These are phyloP conservation scores for Medicago lupulina DNA, from an alignment of 306 rosid genomes.

Conservation along the genomic window DNA sequence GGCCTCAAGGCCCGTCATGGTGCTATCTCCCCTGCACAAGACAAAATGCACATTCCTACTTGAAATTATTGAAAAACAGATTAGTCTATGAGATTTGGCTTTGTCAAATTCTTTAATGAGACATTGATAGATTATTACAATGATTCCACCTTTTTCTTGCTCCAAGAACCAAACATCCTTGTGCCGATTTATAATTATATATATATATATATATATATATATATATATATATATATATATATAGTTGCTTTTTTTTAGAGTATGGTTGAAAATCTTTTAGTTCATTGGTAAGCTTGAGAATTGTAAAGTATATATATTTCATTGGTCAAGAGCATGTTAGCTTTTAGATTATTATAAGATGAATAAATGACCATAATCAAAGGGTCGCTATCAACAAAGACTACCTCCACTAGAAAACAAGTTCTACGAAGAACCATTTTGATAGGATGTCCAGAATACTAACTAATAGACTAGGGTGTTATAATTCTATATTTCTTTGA, in stretches of 20 bases:
- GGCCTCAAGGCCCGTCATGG: slow-evolving; percentile 41
- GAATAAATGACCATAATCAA: not conserved
- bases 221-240: not conserved
- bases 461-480: too few species aligned
- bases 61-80: not conserved
- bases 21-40: slow-evolving; percentile 30
- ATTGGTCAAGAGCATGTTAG: not conserved
- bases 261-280: not conserved
- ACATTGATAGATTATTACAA: not conserved
- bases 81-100: not conserved
- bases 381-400: not conserved
- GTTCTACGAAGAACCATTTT: not conserved
- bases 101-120: not conserved
- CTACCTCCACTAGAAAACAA: not conserved
- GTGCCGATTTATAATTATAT: not conserved
- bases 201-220: not conserved
- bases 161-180: not conserved
- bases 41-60: slow-evolving; percentile 25
- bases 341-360: not conserved
- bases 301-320: not conserved
- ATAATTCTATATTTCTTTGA: too few species aligned
- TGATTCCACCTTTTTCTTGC: not conserved
- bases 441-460: not conserved
- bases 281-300: not conserved
- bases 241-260: too few species aligned